A percentile compares a stretch with the other conserved stretches of the same genome.
Conservation (phyloP, 495 filamentous ascomycete species). For the Cryomyces minteri region DNA sequence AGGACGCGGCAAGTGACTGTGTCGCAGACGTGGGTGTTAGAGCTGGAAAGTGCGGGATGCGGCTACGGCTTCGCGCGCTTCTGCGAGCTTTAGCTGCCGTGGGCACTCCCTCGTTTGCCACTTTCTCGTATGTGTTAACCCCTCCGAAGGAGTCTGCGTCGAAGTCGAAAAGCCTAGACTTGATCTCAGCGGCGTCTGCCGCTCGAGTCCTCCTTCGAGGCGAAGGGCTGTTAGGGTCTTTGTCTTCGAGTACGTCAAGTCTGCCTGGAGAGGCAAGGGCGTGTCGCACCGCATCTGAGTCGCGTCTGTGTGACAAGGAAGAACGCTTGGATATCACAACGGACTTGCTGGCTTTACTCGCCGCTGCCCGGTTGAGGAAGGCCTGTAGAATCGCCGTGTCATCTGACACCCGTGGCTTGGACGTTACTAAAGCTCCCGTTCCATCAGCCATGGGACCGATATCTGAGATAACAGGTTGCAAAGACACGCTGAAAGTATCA, state of each 20-base stretch:
- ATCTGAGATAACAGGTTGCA: no score
- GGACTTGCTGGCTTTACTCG: conserved; percentile 36
- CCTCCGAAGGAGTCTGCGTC: conserved; percentile 2
- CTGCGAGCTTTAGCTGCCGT: neutral
- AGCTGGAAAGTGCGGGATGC: conserved; percentile 1
- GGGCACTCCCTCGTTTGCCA: neutral
- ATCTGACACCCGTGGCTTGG: conserved; percentile 13
- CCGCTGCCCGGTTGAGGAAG: conserved; percentile 40
- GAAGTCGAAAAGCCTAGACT: no score
- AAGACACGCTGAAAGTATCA: no score
- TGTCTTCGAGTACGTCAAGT: conserved; percentile 31
- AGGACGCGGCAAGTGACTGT: conserved; percentile 2
- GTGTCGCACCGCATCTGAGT: conserved; percentile 18
- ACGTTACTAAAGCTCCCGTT: no score
- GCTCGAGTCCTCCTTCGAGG: conserved; percentile 19
- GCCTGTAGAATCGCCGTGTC: conserved; percentile 41
- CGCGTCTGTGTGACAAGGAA: conserved; percentile 19
- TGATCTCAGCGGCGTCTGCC: neutral
- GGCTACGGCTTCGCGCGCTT: conserved; percentile 1
- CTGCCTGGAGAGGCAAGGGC: conserved; percentile 18
- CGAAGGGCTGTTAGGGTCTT: conserved; percentile 36
- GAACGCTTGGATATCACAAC: conserved; percentile 14
- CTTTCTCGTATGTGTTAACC: conserved; percentile 8
- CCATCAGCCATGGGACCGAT: no score
- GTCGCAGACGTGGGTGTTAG: conserved; percentile 5